phyloP scores from a whole-genome alignment of 2,329 filamentous ascomycete genomes.

The Clarireedia hainanense region DNA sequence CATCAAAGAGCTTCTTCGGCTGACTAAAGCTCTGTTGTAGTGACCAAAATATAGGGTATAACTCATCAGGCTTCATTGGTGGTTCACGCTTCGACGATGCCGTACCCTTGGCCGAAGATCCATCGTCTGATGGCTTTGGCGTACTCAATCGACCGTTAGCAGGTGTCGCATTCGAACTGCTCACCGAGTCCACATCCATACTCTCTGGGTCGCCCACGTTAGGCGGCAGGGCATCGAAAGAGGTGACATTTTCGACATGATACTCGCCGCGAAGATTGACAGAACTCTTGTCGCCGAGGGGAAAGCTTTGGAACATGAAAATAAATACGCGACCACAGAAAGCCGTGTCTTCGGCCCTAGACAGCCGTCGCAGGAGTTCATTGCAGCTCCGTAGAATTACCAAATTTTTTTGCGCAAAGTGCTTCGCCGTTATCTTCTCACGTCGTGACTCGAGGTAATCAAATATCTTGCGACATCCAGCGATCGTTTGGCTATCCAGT shows the following conservation, averaged over 20 bases:
- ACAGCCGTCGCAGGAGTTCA: slow-evolving; percentile 84
- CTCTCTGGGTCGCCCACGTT: slow-evolving; percentile 36
- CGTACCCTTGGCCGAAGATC: slow-evolving; percentile 35
- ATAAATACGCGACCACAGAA: slow-evolving; percentile 98
- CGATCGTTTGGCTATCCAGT: slow-evolving; percentile 89
- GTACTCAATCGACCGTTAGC: slow-evolving; percentile 12
- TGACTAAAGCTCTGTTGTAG: slow-evolving; percentile 88
- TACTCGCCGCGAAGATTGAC: slow-evolving; percentile 96
- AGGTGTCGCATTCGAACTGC: slow-evolving; percentile 22
- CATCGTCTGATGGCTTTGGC: slow-evolving; percentile 25
- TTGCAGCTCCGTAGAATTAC: slow-evolving; percentile 93
- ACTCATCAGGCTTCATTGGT: slow-evolving; percentile 55
- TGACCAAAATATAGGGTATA: slow-evolving; percentile 93
- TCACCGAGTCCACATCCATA: slow-evolving; percentile 60
- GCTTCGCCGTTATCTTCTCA: slow-evolving; percentile 73
- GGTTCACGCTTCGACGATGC: slow-evolving; percentile 32
- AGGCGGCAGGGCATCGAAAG: slow-evolving; percentile 55
- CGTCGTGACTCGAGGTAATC: slow-evolving; percentile 91
- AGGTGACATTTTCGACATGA: slow-evolving; percentile 89
- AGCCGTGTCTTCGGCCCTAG: slow-evolving; percentile 91
- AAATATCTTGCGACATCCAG: slow-evolving; percentile 84
- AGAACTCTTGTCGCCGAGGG: slow-evolving; percentile 90
- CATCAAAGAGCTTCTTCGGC: slow-evolving; percentile 72
- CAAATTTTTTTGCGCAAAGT: slow-evolving; percentile 76
- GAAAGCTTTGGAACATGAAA: slow-evolving; percentile 97